Conservation (phyloP, 495 filamentous ascomycete genomes). For the Hyphodiscus hymeniophilus region DNA sequence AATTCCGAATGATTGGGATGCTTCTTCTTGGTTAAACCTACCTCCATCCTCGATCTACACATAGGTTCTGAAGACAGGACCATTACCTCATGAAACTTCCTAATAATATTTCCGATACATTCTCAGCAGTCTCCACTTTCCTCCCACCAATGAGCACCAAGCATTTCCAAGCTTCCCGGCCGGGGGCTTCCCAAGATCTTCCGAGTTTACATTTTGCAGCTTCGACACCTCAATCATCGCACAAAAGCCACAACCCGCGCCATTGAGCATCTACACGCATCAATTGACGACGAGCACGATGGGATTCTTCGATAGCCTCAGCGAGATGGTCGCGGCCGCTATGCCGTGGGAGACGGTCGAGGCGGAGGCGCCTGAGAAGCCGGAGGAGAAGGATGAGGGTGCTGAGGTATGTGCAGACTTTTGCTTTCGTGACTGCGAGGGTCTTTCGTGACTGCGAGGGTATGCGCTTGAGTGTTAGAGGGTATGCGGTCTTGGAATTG, state of each 20-base stretch:
- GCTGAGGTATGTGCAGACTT: slow-evolving; percentile 15
- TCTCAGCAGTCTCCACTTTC: too few relatives aligned
- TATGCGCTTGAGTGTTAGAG: not conserved
- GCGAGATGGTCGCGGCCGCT: slow-evolving; percentile 45
- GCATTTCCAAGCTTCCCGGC: too few relatives aligned
- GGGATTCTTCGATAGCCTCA: slow-evolving; percentile 49
- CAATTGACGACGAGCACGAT: slow-evolving; percentile 29
- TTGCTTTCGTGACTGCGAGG: not conserved
- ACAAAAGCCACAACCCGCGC: slow-evolving; percentile 11
- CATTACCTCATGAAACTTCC: too few relatives aligned
- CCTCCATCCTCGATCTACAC: too few relatives aligned
- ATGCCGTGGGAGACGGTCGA: slow-evolving; percentile 46
- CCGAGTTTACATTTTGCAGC: slow-evolving; percentile 3
- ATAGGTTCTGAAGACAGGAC: too few relatives aligned
- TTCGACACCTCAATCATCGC: slow-evolving; percentile 2
- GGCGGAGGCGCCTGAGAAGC: slow-evolving; percentile 35
- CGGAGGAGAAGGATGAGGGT: slow-evolving; percentile 10
- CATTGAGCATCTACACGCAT: slow-evolving; percentile 31
- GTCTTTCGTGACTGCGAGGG: not conserved
- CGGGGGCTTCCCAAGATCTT: too few relatives aligned
- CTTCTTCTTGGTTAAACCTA: too few relatives aligned
- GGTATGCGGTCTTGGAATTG: not conserved
- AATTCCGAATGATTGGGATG: too few relatives aligned
- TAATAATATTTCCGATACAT: too few relatives aligned
- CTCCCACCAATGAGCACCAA: too few relatives aligned